Evolutionary conservation across 495 filamentous ascomycete species (phyloP).

Genomic region (Aspergillus carlsbadensis): DNA sequence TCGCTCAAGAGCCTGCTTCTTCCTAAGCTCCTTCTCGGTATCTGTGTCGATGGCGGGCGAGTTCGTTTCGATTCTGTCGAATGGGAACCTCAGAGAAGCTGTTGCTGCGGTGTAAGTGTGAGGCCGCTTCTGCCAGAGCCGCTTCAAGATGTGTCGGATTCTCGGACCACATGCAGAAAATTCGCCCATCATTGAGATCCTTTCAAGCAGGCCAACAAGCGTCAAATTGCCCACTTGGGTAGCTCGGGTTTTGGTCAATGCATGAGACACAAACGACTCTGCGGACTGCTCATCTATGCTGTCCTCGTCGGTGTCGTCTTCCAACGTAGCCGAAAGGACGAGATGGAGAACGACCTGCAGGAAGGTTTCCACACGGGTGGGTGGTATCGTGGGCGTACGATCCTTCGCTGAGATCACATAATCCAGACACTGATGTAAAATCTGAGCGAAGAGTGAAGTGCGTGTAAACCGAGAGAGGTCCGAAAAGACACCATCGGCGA

Average conservation of each 20-base stretch:
- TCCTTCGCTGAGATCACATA: constrained; percentile 67
- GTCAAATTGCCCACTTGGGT: constrained; percentile 58
- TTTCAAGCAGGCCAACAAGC: constrained; percentile 72
- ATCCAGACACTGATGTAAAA: constrained; percentile 82
- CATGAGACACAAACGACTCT: constrained; percentile 66
- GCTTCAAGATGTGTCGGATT: constrained; percentile 79
- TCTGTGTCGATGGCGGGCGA: constrained; percentile 60
- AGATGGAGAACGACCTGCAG: constrained; percentile 89
- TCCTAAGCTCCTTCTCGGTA: constrained; percentile 78
- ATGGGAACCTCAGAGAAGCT: constrained; percentile 47
- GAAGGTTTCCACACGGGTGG: constrained; percentile 84
- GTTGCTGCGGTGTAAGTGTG: constrained; percentile 62
- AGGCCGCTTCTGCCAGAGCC: constrained; percentile 80
- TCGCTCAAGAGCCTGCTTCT: constrained; percentile 80
- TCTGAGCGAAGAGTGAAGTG: constrained; percentile 83
- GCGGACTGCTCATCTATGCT: constrained; percentile 44
- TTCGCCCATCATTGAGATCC: constrained; percentile 68
- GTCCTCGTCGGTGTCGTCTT: constrained; percentile 67
- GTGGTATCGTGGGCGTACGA: constrained; percentile 67
- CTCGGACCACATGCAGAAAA: constrained; percentile 82
- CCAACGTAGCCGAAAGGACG: constrained; percentile 74
- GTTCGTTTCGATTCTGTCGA: constrained; percentile 55
- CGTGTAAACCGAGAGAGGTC: constrained; percentile 73
- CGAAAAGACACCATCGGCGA: constrained; percentile 72
- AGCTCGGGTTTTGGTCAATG: constrained; percentile 59